Conservation (phyloP, 768 basidiomycete genomes). For the Filobasidium floriforme region DNA sequence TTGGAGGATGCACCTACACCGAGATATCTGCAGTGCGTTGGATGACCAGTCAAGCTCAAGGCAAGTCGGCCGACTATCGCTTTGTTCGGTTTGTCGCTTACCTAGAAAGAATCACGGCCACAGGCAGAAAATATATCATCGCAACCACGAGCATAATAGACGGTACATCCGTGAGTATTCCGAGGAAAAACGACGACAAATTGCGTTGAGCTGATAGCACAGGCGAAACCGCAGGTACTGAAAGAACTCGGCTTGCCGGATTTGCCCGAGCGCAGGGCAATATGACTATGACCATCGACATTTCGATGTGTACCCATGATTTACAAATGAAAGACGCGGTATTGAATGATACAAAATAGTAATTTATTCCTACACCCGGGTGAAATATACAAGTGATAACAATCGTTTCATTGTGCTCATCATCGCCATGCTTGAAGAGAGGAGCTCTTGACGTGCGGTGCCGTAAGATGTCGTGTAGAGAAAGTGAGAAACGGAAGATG, state of each 20-base stretch:
- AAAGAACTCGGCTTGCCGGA: neutral
- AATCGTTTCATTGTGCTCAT: neutral
- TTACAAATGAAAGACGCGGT: too few species aligned
- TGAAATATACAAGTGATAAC: neutral
- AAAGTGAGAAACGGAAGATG: neutral
- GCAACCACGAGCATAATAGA: constrained; percentile 86
- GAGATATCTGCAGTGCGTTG: constrained; percentile 92
- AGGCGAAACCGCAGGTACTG: neutral
- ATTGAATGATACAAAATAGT: neutral
- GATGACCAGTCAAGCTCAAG: constrained; percentile 77
- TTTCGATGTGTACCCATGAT: too few species aligned
- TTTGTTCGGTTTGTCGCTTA: too few species aligned
- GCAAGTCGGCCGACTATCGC: constrained; percentile 44
- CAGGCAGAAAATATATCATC: constrained; percentile 74
- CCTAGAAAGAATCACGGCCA: too few species aligned
- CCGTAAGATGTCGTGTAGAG: neutral
- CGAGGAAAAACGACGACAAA: neutral
- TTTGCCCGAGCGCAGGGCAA: neutral
- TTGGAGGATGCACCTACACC: constrained; percentile 94
- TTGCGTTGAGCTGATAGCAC: neutral
- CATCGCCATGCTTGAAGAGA: neutral
- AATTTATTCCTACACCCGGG: neutral
- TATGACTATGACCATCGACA: neutral
- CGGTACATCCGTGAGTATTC: constrained; percentile 49
- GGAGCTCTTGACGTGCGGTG: neutral